These are phyloP conservation scores for Aaosphaeria arxii DNA, from an alignment of 2,329 filamentous ascomycete species.

Conservation along the genomic window DNA sequence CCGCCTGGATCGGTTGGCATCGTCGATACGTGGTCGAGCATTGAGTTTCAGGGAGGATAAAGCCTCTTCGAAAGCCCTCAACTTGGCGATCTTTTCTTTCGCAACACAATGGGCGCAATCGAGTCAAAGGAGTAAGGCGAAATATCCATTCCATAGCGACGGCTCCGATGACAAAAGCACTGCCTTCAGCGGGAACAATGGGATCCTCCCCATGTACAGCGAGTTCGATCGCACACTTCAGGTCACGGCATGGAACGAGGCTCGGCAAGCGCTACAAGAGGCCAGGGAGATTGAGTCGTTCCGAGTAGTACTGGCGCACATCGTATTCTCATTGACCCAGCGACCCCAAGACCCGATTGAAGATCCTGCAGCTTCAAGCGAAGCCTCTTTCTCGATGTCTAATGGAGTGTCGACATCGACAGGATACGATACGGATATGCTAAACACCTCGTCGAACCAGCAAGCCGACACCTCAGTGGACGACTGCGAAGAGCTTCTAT, in stretches of 20 bases:
- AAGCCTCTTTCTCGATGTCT: background rate
- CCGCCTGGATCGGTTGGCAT: conserved; percentile 47
- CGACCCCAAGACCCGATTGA: conserved; percentile 20
- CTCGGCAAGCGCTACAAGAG: conserved; percentile 37
- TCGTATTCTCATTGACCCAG: conserved; percentile 47
- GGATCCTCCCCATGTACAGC: background rate
- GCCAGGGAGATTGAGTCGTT: conserved; percentile 44
- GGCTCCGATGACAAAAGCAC: conserved; percentile 2
- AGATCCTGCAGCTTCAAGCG: background rate
- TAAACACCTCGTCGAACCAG: background rate
- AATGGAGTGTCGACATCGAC: background rate
- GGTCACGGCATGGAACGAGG: conserved; percentile 43
- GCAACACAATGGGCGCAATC: conserved; percentile 49
- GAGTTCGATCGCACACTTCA: conserved; percentile 39
- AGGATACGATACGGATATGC: background rate
- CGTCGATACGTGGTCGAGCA: conserved; percentile 39
- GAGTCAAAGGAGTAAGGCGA: conserved; percentile 20
- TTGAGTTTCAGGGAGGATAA: conserved; percentile 43
- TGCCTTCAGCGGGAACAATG: background rate
- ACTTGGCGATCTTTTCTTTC: conserved; percentile 52
- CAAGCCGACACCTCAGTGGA: conserved; percentile 14
- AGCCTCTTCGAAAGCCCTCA: conserved; percentile 46
- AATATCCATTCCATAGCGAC: conserved; percentile 25
- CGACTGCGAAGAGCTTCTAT: conserved; percentile 28
- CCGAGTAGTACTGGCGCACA: conserved; percentile 43